Conservation (phyloP, 305 asterid genomes). For the Fraxinus sp. region DNA sequence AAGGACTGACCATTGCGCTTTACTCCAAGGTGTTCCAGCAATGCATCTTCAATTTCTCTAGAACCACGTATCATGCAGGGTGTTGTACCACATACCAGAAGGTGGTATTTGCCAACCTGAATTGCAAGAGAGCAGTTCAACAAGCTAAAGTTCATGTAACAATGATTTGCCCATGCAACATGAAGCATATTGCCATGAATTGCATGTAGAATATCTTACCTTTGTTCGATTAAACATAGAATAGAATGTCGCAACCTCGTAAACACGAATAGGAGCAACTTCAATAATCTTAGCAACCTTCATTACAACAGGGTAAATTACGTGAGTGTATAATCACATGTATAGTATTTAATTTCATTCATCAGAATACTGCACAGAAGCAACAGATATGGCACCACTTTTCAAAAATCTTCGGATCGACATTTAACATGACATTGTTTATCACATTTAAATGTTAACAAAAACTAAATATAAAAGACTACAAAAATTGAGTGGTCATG, state of each 20-base stretch:
- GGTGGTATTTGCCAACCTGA: slow-evolving; percentile 96
- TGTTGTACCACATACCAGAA: slow-evolving; percentile 95
- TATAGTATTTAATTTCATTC: slow-evolving; percentile 5
- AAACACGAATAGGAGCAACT: slow-evolving; percentile 98
- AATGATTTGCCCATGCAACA: slow-evolving; percentile 4
- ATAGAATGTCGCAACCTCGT: slow-evolving; percentile 94
- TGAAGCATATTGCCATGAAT: slow-evolving; percentile 7
- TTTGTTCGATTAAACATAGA: slow-evolving; percentile 92
- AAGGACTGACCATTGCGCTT: slow-evolving; percentile 77
- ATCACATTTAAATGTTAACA: neutral
- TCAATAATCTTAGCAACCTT: slow-evolving; percentile 90
- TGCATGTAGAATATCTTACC: slow-evolving; percentile 43
- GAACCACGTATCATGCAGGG: slow-evolving; percentile 99
- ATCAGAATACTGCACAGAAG: slow-evolving; percentile 6
- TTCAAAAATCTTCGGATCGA: neutral
- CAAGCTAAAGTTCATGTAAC: slow-evolving; percentile 12
- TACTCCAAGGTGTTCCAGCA: slow-evolving; percentile 87
- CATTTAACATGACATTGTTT: neutral
- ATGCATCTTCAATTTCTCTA: slow-evolving; percentile 81
- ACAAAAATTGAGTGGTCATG: neutral
- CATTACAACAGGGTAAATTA: slow-evolving; percentile 10
- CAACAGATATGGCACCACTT: slow-evolving; percentile 8
- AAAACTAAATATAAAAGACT: neutral
- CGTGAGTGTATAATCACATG: neutral
- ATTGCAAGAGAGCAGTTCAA: slow-evolving; percentile 22